Evolutionary conservation across 208 protist genomes (phyloP).

Genomic region (Wallacemonas rigidus): DNA sequence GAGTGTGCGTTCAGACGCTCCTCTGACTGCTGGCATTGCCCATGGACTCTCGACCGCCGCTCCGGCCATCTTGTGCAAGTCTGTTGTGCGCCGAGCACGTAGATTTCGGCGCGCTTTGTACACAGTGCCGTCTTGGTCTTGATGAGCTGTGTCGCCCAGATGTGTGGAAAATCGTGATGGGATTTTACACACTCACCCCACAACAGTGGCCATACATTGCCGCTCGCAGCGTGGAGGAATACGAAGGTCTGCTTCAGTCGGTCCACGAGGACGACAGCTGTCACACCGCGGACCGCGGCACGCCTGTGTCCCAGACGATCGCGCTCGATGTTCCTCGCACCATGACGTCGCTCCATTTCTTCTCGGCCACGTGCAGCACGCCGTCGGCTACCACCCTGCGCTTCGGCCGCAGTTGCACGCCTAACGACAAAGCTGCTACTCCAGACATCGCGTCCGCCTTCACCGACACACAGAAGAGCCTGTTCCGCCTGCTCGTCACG

Average conservation of each 20-base stretch:
- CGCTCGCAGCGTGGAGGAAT: conserved; percentile 36
- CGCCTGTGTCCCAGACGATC: conserved; percentile 31
- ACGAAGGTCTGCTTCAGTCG: conserved; percentile 33
- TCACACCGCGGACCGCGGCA: conserved; percentile 19
- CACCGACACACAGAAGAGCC: conserved; percentile 52
- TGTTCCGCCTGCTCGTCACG: conserved; percentile 74
- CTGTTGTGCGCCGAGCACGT: conserved; percentile 6
- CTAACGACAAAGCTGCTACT: not conserved
- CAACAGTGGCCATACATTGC: conserved; percentile 39
- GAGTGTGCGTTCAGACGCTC: too few relatives aligned
- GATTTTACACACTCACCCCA: conserved; percentile 46
- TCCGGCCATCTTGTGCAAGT: not conserved
- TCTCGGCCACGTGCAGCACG: conserved; percentile 26
- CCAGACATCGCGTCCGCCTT: conserved; percentile 10
- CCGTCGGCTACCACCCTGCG: not conserved
- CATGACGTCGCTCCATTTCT: conserved; percentile 83
- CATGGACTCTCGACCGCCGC: not conserved
- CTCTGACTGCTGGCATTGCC: not conserved
- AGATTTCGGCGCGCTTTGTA: conserved; percentile 36
- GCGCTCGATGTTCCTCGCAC: conserved; percentile 84
- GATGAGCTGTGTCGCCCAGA: conserved; percentile 33
- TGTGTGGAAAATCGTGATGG: conserved; percentile 82
- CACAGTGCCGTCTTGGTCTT: conserved; percentile 55
- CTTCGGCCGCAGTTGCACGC: not conserved
- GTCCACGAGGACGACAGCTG: conserved; percentile 32